phyloP scores from a whole-genome alignment of 495 filamentous ascomycete genomes.

The Venustampulla echinocandica region DNA sequence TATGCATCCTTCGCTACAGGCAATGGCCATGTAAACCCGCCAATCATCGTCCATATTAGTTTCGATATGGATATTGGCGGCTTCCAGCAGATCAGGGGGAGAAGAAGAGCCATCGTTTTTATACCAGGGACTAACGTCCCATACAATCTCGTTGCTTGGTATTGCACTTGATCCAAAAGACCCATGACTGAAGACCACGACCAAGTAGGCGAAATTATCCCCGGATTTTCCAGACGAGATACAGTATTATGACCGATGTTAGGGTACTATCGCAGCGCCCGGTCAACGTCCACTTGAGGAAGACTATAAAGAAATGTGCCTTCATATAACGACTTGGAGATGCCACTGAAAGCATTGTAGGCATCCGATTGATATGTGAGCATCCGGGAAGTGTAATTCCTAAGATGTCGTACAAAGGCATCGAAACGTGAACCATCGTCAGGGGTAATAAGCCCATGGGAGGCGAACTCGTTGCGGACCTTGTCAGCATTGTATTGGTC shows the following conservation, averaged over 20 bases:
- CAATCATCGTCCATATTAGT: not conserved
- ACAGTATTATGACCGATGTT: not conserved
- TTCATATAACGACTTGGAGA: not conserved
- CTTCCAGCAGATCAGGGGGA: not conserved
- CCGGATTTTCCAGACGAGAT: not conserved
- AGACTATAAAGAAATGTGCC: not conserved
- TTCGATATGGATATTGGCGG: not conserved
- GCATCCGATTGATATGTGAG: not conserved
- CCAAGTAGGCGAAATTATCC: not conserved
- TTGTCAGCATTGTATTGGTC: not conserved
- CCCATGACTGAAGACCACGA: not conserved
- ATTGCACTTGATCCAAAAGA: not conserved
- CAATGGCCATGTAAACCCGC: slow-evolving; percentile 1
- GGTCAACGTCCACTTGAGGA: slow-evolving; percentile 1
- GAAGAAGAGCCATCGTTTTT: not conserved
- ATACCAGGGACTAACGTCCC: slow-evolving; percentile 1
- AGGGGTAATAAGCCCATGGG: not conserved
- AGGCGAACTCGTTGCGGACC: slow-evolving; percentile 1
- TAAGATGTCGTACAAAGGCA: not conserved
- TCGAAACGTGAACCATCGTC: not conserved
- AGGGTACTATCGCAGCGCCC: not conserved
- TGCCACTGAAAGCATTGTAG: not conserved
- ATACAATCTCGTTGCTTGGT: not conserved
- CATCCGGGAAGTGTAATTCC: not conserved
- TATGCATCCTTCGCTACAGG: slow-evolving; percentile 1